Evolutionary conservation across 805 yeast genomes (phyloP), one percentile per base, ranked within the genome.

Genomic region (Wickerhamomyces rabaulensis): DNA sequence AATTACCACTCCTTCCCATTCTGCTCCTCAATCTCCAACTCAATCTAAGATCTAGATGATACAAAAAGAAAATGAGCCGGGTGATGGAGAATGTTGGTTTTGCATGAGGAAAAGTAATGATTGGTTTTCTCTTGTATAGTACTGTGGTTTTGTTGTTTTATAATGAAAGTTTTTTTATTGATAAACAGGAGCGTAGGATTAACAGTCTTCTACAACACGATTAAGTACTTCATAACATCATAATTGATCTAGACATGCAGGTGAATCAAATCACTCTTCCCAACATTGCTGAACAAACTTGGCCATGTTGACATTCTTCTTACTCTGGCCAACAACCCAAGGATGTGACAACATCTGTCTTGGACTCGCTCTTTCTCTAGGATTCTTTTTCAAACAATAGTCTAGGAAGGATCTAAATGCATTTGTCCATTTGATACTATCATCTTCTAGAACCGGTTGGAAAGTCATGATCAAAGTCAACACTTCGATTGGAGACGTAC

Each of bases 341-440:
- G 97, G 97, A 69, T 94, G 99, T 44, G 72, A 75, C 41, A 94
- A 73, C 92, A 94, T 87, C 62, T 94, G 97, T 56, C 94, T 74
- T 9, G 99, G 99, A 42, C 91, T 80, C 10, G 98, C 97, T 47
- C 99, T 71, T 52, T 83, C 83, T 26, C 71, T 75, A 38, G 88
- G 80, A 51, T 88, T 87, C 57, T 90, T 92, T 52, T 79, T 87
- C 49, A 94, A 69, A 58, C 96, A 88, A 56, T 84, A 85, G 43
- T 78, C 78, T 38, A 94, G 73, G 55, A 94, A 94, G 48, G 84
- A 87, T 60, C 88, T 82, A 65, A 94, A 90, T 13, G 92, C 76
- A 16, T 77, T 78, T 7, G 89, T 74, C 99, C 99, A 92, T 46
- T 65, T 68, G 40, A 92, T 87, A 46, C 78, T 82, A 50, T 84